Percentiles rank a stretch among this genome's conserved stretches.
phyloP scores from a whole-genome alignment of 2,329 filamentous ascomycete species.

The Clarireedia paspali region DNA sequence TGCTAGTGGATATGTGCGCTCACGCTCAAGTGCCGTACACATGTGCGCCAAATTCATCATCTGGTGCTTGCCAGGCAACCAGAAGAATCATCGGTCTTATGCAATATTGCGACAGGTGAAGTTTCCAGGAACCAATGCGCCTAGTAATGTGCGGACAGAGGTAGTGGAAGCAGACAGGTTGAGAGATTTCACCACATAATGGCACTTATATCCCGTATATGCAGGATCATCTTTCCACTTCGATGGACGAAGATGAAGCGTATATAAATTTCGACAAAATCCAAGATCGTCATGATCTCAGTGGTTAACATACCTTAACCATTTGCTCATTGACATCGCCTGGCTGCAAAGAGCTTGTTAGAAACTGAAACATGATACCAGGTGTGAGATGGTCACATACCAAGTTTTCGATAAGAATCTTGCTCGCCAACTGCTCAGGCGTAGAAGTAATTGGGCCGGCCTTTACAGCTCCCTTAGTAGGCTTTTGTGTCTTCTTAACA shows the following conservation, averaged over 20 bases:
- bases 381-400: conserved; percentile 47
- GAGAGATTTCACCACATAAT: conserved; percentile 18
- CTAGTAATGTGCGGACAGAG: conserved; percentile 23
- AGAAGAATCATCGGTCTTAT: conserved; percentile 33
- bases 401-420: conserved; percentile 79
- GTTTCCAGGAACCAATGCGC: conserved; percentile 40
- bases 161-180: conserved; percentile 33
- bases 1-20: conserved; percentile 3
- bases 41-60: conserved; percentile 30
- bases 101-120: conserved; percentile 52
- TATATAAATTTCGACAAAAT: conserved; percentile 62
- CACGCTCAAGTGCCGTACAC: conserved; percentile 16
- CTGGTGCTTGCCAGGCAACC: conserved; percentile 48
- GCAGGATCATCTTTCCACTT: conserved; percentile 6
- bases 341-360: conserved; percentile 49
- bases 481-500: conserved; percentile 67
- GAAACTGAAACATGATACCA: neutral
- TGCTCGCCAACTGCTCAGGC: conserved; percentile 66
- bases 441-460: conserved; percentile 57
- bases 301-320: conserved; percentile 99
- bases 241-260: conserved; percentile 6
- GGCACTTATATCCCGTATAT: conserved; percentile 14
- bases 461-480: conserved; percentile 52
- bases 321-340: conserved; percentile 92
- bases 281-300: conserved; percentile 61